Conservation (phyloP, 2,329 filamentous ascomycete genomes). For the Colletotrichum lupini region DNA sequence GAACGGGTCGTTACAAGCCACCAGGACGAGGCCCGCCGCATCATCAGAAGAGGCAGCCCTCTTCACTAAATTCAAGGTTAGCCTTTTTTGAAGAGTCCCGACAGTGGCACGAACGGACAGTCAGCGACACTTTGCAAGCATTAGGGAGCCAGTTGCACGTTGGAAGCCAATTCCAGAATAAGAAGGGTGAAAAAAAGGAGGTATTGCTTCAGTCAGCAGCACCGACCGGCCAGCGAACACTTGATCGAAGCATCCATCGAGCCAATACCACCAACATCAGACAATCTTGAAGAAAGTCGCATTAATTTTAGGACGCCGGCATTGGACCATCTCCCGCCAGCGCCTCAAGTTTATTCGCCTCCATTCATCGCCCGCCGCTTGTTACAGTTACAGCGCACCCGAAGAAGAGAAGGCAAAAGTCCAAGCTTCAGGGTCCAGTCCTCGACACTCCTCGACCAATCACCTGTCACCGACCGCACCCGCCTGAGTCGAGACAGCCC, state of each 20-base stretch:
- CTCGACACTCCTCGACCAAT: conserved; percentile 12
- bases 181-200: not conserved
- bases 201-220: conserved; percentile 4
- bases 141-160: not conserved
- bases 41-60: not conserved
- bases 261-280: not conserved
- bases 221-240: not conserved
- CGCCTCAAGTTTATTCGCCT: conserved; percentile 30
- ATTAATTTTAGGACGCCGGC: not conserved
- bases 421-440: conserved; percentile 32
- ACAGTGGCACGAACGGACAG: conserved; percentile 8
- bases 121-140: conserved; percentile 12
- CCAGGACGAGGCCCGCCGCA: not conserved
- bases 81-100: not conserved
- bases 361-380: conserved; percentile 1
- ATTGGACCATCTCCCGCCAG: conserved; percentile 16
- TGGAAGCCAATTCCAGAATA: not conserved
- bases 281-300: not conserved
- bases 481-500: conserved; percentile 17
- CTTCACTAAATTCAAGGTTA: not conserved
- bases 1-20: not conserved
- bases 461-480: not conserved
- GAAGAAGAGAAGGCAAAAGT: not conserved
- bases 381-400: conserved; percentile 2
- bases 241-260: not conserved